Evolutionary conservation across 805 yeast species (phyloP).

Genomic region (Kazachstania psychrophila): DNA sequence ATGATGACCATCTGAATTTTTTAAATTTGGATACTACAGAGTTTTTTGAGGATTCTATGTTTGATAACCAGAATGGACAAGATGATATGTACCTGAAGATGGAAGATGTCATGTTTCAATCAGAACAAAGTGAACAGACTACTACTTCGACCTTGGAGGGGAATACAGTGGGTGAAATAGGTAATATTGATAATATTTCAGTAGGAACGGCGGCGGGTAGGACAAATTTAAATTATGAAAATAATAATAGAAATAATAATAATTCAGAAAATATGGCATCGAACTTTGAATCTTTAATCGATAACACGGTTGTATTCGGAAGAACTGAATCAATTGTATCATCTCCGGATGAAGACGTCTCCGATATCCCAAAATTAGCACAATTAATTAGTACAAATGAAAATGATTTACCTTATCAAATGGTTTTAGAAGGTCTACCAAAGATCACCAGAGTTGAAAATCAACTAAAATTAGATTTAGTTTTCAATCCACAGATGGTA

Average conservation of each 20-base stretch:
- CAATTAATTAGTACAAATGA: slow-evolving; percentile 2
- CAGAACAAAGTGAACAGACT: neutral
- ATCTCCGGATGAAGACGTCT: neutral
- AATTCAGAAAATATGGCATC: neutral
- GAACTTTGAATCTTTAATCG: slow-evolving; percentile 5
- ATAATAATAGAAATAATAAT: neutral
- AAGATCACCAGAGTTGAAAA: slow-evolving; percentile 87
- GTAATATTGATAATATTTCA: neutral
- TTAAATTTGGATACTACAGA: slow-evolving; percentile 1
- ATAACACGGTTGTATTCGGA: slow-evolving; percentile 11
- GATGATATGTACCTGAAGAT: neutral
- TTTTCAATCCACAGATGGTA: slow-evolving; percentile 52
- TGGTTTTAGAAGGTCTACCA: slow-evolving; percentile 58
- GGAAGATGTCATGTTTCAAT: no score
- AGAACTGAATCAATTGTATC: slow-evolving; percentile 4
- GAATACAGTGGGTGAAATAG: neutral
- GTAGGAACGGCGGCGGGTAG: no score
- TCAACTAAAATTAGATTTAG: slow-evolving; percentile 70
- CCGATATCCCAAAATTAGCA: neutral
- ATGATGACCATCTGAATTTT: neutral
- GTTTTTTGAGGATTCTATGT: slow-evolving; percentile 1
- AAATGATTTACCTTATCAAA: slow-evolving; percentile 33
- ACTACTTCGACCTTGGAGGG: neutral
- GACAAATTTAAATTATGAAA: neutral
- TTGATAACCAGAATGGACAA: no score